These are phyloP conservation scores for Aspergillus ellipticus DNA, from an alignment of 495 filamentous ascomycete genomes.

Conservation along the genomic window DNA sequence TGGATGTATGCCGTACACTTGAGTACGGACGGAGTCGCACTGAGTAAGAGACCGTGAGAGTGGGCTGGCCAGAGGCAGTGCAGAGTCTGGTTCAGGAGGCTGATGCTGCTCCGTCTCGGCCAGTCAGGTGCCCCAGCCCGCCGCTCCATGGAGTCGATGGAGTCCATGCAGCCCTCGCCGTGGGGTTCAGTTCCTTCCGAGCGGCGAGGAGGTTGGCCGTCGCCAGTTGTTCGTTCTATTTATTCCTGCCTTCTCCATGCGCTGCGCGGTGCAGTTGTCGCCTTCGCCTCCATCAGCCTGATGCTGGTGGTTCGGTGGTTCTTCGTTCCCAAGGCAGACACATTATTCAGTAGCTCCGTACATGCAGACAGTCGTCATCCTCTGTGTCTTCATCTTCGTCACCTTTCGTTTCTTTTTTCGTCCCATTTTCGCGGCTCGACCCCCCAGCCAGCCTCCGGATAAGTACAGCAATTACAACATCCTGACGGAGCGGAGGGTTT, in stretches of 20 bases:
- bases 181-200: neutral
- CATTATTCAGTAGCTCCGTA: neutral
- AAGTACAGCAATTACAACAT: neutral
- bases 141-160: too few species aligned
- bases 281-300: neutral
- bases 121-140: neutral
- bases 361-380: slow-evolving; percentile 1
- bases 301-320: neutral
- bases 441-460: neutral
- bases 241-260: neutral
- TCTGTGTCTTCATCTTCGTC: slow-evolving; percentile 14
- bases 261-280: too few species aligned
- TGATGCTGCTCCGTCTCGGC: neutral
- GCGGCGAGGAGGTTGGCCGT: neutral
- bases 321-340: neutral
- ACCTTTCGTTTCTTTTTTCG: slow-evolving; percentile 15
- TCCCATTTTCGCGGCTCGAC: slow-evolving; percentile 11
- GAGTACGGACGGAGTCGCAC: neutral
- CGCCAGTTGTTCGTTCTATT: neutral
- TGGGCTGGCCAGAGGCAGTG: neutral
- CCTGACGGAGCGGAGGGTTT: neutral
- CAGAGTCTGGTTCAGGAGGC: neutral
- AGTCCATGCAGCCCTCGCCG: neutral
- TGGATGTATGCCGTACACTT: neutral
- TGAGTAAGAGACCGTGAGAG: neutral